phyloP scores from a whole-genome alignment of 768 basidiomycete genomes.

The Mycena olivaceomarginata region DNA sequence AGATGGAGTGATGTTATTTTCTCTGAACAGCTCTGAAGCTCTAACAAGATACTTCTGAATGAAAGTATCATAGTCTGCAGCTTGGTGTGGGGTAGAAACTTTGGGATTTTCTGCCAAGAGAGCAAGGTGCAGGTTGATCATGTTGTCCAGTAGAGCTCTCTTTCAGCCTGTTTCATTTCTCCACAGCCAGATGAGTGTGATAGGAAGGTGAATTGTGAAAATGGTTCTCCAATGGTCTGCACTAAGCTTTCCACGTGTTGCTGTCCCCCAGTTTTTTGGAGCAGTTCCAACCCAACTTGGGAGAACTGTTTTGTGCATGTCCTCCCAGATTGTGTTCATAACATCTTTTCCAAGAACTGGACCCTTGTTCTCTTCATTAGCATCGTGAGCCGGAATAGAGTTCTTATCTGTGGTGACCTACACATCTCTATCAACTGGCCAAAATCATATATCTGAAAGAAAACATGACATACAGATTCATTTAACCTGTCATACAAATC shows the following conservation, averaged over 20 bases:
- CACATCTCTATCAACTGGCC: no score
- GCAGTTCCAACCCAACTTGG: conserved; percentile 48
- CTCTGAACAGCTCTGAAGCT: conserved; percentile 48
- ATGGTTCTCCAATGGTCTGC: conserved; percentile 60
- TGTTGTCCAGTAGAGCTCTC: conserved; percentile 51
- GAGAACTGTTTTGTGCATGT: conserved; percentile 50
- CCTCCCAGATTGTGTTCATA: conserved; percentile 23
- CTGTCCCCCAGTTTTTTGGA: conserved; percentile 48
- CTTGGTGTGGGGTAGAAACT: conserved; percentile 34
- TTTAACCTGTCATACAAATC: background rate
- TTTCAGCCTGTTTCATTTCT: conserved; percentile 39
- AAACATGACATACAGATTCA: background rate
- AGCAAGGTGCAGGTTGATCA: conserved; percentile 53
- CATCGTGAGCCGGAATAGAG: background rate
- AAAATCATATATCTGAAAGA: background rate
- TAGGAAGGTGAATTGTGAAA: conserved; percentile 54
- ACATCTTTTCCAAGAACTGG: conserved; percentile 42
- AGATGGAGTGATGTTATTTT: conserved; percentile 49
- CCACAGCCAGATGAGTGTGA: conserved; percentile 61
- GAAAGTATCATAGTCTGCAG: conserved; percentile 33
- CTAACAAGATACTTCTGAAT: conserved; percentile 46
- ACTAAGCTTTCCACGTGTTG: conserved; percentile 52
- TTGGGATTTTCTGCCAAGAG: conserved; percentile 46
- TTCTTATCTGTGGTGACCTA: background rate
- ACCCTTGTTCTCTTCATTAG: background rate